Evolutionary conservation across 2,329 filamentous ascomycete species (phyloP), one percentile per base, ranked within the genome.

Genomic region (Acrocalymma vagum): DNA sequence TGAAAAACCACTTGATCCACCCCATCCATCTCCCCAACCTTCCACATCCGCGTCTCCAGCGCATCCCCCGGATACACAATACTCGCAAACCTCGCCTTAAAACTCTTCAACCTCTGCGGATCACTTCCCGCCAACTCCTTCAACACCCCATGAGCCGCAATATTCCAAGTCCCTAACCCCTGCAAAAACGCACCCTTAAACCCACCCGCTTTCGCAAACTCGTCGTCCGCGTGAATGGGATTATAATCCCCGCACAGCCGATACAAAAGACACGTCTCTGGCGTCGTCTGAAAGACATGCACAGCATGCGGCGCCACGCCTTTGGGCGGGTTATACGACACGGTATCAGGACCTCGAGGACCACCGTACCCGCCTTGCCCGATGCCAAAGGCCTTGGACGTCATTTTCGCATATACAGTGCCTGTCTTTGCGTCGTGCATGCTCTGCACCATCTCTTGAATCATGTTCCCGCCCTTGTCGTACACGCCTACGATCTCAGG

Each of bases 181-280:
- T 78, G 75, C 31, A 78, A 54, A 38, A 78, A 77, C 4, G 67
- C 63, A 1, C 73, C 73, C 24, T 71, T 71, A 50, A 78, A 78
- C 10, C 76, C 76, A 7, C 72, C 72, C 5, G 63, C 61, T 45
- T 58, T 56, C 1, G 72, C 73, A 27, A 73, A 73, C 11, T 59
- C 66, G n/a, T 72, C 72, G 34, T 73, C 71, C 1, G 67, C 74
- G 49, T 77, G 74, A 29, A 77, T 60, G 6, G 76, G 75, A 45
- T 78, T 78, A 53, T 77, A 78, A 43, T 78, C 76, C 1, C 76
- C 75, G 46, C 73, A 76, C 8, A 78, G 56, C 2, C 74, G 60
- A 36, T 77, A 77, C 1, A 77, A 57, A 2, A 76, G 55, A 1
- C 72, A 69, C 4, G 58, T 58, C 48, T 76, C 72, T 1, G 61